Evolutionary conservation across 2,329 filamentous ascomycete genomes (phyloP), one percentile per base, ranked within the genome.

Genomic region (Sporothrix curviconia): DNA sequence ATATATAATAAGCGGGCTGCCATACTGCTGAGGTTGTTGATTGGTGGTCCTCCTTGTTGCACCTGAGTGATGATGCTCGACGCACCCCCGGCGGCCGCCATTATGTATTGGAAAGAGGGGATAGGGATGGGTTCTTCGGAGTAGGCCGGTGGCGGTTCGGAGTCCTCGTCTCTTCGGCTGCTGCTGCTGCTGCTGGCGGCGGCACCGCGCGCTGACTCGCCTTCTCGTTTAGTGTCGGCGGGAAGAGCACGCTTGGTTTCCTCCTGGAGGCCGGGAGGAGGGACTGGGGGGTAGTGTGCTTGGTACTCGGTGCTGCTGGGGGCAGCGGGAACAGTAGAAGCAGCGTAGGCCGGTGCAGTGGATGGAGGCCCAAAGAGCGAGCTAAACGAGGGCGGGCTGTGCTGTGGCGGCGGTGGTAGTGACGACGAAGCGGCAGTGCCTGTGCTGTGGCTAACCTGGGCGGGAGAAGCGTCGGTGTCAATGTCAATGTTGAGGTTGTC

Each of bases 31-130:
- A 97, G 79, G 56, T 90, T 88, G 73, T 94, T 95, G 66, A 96
- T 84, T 37, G 92, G 89, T 66, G 91, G 89, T 52, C 88, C 92
- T 64, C 88, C 88, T 75, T 99, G 94, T 71, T 95, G 92, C 66
- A 99, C 94, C 78, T 99, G 94, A 74, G 94, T 99, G 76, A 99
- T 95, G 71, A 99, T 96, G 83, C 94, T 97, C 78, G 92, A 87
- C 66, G 92, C 89, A 77, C 92, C 92, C 80, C 92, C 92, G 75
- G 92, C 92, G 72, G 91, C 89, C 75, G 94, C 92, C 94, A 99
- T 99, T 71, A 96, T 84, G 83, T 95, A 99, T 66, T 88, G 86
- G 70, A 99, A 99, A 58, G 90, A 90, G 60, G 88, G 82, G 71
- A 99, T 84, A 62, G 94, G 94, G 77, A 90, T 96, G 61, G 85